A percentile compares a stretch with the other conserved stretches of the same genome.
These are phyloP conservation scores for Leccinum rimulosum DNA, from an alignment of 768 basidiomycete genomes.

Conservation along the genomic window DNA sequence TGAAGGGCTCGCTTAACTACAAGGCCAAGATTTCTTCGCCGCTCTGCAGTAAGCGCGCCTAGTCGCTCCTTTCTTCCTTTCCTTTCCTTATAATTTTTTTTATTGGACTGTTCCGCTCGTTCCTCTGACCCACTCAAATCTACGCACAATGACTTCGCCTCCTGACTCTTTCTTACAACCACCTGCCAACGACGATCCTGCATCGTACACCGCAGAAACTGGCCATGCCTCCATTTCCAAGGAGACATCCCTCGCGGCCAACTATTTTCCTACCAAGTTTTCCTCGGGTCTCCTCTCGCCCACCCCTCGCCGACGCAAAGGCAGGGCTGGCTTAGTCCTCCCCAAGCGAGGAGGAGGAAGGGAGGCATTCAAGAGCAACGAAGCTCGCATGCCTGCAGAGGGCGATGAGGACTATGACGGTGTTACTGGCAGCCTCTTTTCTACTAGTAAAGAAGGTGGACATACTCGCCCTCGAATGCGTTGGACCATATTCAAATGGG, in stretches of 20 bases:
- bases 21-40: too few relatives aligned
- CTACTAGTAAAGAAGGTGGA: slow-evolving; percentile 32
- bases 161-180: slow-evolving; percentile 9
- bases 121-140: slow-evolving; percentile 30
- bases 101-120: slow-evolving; percentile 1
- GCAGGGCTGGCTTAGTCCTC: slow-evolving; percentile 34
- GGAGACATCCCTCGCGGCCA: slow-evolving; percentile 50
- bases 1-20: neutral
- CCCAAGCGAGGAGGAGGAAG: slow-evolving; percentile 70
- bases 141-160: neutral
- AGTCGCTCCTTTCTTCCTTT: neutral
- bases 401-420: slow-evolving; percentile 58
- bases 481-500: slow-evolving; percentile 89
- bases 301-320: slow-evolving; percentile 35
- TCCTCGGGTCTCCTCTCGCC: slow-evolving; percentile 46
- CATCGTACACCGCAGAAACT: neutral
- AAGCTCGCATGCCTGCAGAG: slow-evolving; percentile 49
- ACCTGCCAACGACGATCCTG: neutral
- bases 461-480: slow-evolving; percentile 44
- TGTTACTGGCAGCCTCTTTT: slow-evolving; percentile 38
- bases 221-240: neutral
- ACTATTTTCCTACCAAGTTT: slow-evolving; percentile 79
- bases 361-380: slow-evolving; percentile 58
- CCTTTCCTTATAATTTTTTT: neutral
- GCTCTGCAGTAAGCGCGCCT: neutral